Percentiles rank a stretch among this genome's conserved stretches.
phyloP scores from a whole-genome alignment of 768 basidiomycete species.

The Mycena kentingensis region DNA sequence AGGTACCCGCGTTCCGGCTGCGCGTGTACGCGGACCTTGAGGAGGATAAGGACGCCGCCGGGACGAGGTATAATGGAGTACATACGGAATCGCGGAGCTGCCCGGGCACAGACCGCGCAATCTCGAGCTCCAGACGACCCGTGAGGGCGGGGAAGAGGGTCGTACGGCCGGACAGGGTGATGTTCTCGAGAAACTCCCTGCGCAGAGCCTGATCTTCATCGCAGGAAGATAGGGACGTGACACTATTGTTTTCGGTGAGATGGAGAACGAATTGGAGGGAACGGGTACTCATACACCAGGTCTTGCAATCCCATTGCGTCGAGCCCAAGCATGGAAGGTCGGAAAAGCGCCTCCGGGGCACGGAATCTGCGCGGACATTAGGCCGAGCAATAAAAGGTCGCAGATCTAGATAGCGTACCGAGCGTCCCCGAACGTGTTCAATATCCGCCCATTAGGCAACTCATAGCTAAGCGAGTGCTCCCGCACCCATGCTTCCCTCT shows the following conservation, averaged over 20 bases:
- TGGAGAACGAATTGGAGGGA: too few species aligned
- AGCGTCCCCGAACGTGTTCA: not conserved
- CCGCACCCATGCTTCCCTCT: too few species aligned
- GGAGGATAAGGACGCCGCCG: not conserved
- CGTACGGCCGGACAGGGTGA: not conserved
- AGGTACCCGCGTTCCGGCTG: not conserved
- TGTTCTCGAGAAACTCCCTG: not conserved
- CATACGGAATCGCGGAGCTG: not conserved
- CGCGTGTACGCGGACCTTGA: not conserved
- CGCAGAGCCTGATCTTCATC: not conserved
- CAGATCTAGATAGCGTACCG: not conserved
- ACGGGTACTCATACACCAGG: not conserved
- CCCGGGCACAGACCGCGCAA: not conserved
- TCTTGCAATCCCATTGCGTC: not conserved
- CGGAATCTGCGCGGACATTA: not conserved
- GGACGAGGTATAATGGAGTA: not conserved
- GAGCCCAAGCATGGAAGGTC: not conserved
- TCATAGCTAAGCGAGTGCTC: not conserved
- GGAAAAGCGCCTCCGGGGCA: not conserved
- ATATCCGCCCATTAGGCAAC: not conserved
- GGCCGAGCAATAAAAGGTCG: not conserved
- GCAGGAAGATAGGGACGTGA: too few species aligned
- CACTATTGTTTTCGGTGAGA: too few species aligned
- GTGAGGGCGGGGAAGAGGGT: not conserved
- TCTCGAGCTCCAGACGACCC: not conserved